Percentiles rank a stretch among this genome's conserved stretches.
These are phyloP conservation scores for Penicillium canescens DNA, from an alignment of 495 filamentous ascomycete genomes.

Conservation along the genomic window DNA sequence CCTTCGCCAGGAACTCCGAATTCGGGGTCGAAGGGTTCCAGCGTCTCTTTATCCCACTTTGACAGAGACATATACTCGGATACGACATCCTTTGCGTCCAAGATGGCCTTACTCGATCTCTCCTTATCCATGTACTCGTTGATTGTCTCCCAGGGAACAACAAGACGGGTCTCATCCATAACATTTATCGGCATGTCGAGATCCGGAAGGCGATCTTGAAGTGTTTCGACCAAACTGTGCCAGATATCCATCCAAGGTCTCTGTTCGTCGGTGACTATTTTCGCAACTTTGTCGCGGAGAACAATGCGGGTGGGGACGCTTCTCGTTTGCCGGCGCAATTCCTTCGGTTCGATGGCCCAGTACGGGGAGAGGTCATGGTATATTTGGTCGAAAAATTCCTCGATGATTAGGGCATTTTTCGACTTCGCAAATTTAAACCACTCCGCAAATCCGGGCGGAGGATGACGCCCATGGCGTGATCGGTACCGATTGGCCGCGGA, in stretches of 20 bases:
- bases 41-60: conserved; percentile 9
- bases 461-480: conserved; percentile 26
- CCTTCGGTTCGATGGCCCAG: conserved; percentile 51
- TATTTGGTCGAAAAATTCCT: conserved; percentile 59
- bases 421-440: conserved; percentile 67
- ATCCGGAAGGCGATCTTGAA: conserved; percentile 62
- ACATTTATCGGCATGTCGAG: conserved; percentile 68
- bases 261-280: background rate
- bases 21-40: background rate
- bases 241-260: conserved; percentile 10
- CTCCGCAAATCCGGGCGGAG: conserved; percentile 64
- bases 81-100: conserved; percentile 20
- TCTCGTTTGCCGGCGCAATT: conserved; percentile 35
- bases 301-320: conserved; percentile 10
- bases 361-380: conserved; percentile 64
- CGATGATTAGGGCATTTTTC: conserved; percentile 45
- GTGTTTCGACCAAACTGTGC: conserved; percentile 54
- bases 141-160: conserved; percentile 68
- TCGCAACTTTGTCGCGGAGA: conserved; percentile 10
- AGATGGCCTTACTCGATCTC: conserved; percentile 11
- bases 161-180: conserved; percentile 66
- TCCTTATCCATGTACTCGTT: conserved; percentile 54
- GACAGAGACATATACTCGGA: conserved; percentile 24
- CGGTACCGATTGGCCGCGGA: conserved; percentile 12
- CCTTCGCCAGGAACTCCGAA: background rate